Evolutionary conservation across 2,329 filamentous ascomycete species (phyloP).

Genomic region (Pseudopyrenochaeta lycopersici): DNA sequence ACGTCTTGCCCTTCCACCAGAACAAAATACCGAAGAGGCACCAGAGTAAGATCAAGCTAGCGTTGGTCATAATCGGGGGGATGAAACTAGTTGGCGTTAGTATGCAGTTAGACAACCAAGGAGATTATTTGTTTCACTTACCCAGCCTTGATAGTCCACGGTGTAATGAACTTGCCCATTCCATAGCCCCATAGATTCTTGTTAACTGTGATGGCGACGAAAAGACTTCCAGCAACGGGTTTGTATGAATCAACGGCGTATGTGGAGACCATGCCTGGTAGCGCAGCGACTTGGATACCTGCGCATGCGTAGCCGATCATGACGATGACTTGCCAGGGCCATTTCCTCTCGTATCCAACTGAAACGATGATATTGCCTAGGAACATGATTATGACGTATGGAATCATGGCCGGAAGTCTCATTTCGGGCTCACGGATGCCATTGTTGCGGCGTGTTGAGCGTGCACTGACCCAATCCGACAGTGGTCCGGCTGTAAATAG

Average conservation of each 20-base stretch:
- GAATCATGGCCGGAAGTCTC: slow-evolving; percentile 65
- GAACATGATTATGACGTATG: slow-evolving; percentile 65
- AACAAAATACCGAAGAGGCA: slow-evolving; percentile 65
- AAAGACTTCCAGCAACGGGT: slow-evolving; percentile 66
- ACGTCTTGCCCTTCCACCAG: slow-evolving; percentile 67
- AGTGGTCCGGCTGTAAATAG: slow-evolving; percentile 64
- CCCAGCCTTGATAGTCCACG: slow-evolving; percentile 60
- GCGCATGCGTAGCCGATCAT: slow-evolving; percentile 66
- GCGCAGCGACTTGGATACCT: slow-evolving; percentile 67
- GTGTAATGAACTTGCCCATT: slow-evolving; percentile 64
- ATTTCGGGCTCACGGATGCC: slow-evolving; percentile 68
- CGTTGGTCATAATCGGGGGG: slow-evolving; percentile 68
- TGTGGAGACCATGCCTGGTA: slow-evolving; percentile 66
- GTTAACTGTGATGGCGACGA: slow-evolving; percentile 69
- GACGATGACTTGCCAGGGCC: slow-evolving; percentile 66
- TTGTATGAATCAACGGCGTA: slow-evolving; percentile 73
- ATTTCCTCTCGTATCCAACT: slow-evolving; percentile 62
- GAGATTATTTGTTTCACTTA: slow-evolving; percentile 33
- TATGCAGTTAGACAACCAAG: not conserved
- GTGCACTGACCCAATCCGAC: slow-evolving; percentile 65
- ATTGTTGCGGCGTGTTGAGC: slow-evolving; percentile 61
- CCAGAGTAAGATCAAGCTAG: slow-evolving; percentile 62
- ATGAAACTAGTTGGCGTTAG: slow-evolving; percentile 49
- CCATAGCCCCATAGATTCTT: slow-evolving; percentile 73
- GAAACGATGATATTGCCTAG: slow-evolving; percentile 66